A percentile compares a stretch with the other conserved stretches of the same genome.
Evolutionary conservation across 2,329 filamentous ascomycete species (phyloP).

Genomic region (Neophaeococcomyces aloes): DNA sequence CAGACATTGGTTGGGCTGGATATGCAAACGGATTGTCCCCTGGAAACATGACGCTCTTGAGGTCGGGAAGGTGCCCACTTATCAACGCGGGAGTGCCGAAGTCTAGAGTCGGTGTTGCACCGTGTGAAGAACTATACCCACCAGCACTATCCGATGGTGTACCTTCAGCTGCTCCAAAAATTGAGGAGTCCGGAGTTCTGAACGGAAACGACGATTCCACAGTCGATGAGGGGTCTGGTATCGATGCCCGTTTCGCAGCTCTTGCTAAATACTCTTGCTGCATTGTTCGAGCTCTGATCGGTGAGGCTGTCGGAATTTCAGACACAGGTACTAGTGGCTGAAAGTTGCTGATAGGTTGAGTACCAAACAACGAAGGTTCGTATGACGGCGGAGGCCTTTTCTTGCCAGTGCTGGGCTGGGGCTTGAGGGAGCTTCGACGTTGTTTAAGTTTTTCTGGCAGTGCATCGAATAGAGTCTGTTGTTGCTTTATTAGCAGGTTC

Average conservation of each 20-base stretch:
- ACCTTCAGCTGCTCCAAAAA: neutral
- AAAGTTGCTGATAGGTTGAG: neutral
- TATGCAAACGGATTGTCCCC: slow-evolving; percentile 42
- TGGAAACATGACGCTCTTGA: slow-evolving; percentile 42
- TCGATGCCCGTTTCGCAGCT: slow-evolving; percentile 17
- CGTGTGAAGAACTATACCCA: slow-evolving; percentile 7
- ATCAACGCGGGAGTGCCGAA: slow-evolving; percentile 15
- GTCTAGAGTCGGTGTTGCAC: slow-evolving; percentile 20
- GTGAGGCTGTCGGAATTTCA: slow-evolving; percentile 12
- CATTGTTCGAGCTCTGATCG: slow-evolving; percentile 15
- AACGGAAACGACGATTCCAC: neutral
- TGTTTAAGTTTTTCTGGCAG: slow-evolving; percentile 62
- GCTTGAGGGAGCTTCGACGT: slow-evolving; percentile 34
- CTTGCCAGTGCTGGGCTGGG: slow-evolving; percentile 33
- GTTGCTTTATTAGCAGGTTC: slow-evolving; percentile 6
- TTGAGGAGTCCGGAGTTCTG: neutral
- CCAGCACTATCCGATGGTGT: slow-evolving; percentile 1
- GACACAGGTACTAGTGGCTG: slow-evolving; percentile 8
- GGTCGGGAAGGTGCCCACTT: slow-evolving; percentile 31
- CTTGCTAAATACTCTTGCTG: slow-evolving; percentile 18
- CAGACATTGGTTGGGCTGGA: slow-evolving; percentile 34
- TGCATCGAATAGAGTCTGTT: slow-evolving; percentile 69
- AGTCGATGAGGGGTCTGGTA: slow-evolving; percentile 13
- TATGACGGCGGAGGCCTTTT: slow-evolving; percentile 34
- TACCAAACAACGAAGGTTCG: slow-evolving; percentile 9